Conservation (phyloP, 1,284 basidiomycete genomes). For the Trametes polyzona region DNA sequence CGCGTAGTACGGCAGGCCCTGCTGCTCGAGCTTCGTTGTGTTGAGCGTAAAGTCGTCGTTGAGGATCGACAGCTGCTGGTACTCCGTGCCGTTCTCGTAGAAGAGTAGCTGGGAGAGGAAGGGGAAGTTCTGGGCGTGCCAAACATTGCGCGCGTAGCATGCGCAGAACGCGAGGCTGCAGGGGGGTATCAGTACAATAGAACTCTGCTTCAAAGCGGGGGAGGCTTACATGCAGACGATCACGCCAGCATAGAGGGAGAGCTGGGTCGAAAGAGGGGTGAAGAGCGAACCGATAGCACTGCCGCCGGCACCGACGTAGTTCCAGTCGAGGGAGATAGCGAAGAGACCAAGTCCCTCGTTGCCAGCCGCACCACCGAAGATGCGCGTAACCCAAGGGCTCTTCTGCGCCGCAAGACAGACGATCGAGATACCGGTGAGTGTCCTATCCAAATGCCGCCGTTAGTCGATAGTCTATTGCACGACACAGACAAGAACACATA, state of each 20-base stretch:
- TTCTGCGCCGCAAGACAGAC: slow-evolving; percentile 60
- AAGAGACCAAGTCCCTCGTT: slow-evolving; percentile 54
- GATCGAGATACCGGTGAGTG: slow-evolving; percentile 59
- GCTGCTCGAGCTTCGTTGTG: slow-evolving; percentile 30
- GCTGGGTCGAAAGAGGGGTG: slow-evolving; percentile 43
- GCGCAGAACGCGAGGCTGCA: slow-evolving; percentile 19
- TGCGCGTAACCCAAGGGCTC: slow-evolving; percentile 58
- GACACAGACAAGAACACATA: slow-evolving; percentile 31
- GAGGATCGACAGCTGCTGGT: slow-evolving; percentile 44
- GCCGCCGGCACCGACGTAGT: slow-evolving; percentile 49
- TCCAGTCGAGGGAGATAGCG: slow-evolving; percentile 60
- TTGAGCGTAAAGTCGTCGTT: slow-evolving; percentile 37
- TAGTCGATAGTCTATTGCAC: neutral
- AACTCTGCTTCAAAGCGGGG: neutral
- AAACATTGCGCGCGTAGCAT: slow-evolving; percentile 36
- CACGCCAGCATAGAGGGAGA: slow-evolving; percentile 38
- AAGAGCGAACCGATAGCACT: slow-evolving; percentile 37
- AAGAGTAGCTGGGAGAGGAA: slow-evolving; percentile 49
- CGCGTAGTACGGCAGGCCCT: slow-evolving; percentile 24
- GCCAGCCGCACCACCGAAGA: slow-evolving; percentile 55
- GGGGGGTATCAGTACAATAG: no score
- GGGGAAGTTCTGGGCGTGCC: slow-evolving; percentile 44
- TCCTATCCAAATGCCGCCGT: slow-evolving; percentile 21
- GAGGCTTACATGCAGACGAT: slow-evolving; percentile 29
- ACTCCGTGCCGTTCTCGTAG: slow-evolving; percentile 42